Evolutionary conservation across 1,284 basidiomycete species (phyloP), one percentile per base, ranked within the genome.

Genomic region (Boletellus deceptivus): DNA sequence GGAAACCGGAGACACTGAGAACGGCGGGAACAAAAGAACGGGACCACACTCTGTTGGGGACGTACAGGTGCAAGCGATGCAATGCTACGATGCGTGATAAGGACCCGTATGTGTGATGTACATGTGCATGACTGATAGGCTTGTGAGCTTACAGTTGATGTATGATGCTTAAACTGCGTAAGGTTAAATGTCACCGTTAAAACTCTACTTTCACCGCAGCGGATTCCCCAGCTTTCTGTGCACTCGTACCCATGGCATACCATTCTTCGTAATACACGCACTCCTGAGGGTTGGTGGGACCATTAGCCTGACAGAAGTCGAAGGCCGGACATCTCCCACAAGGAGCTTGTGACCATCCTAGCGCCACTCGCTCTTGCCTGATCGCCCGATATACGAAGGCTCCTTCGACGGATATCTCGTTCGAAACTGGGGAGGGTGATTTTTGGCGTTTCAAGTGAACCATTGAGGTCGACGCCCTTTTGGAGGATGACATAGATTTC

Each of bases 321-420:
- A 80, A 79, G 48, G 77, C 75, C 0, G 79, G 78, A 59, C 80
- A 82, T 38, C 70, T 66, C 22, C 75, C 76, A 46, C 79, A 82
- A 4, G 79, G 75, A 1, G 74, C 74, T 55, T 82, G 75, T 29
- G 73, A 76, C 68, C 74, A 76, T 5, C 77, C 77, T 0, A 78
- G 59, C 0, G 65, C 65, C 40, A 73, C 64, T n/a, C 61, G 59
- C 45, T 75, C 71, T 36, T 75, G 73, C 9, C 69, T 71, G 8
- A 75, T 68, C 2, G 78, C 79, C 20, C 79, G 71, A 54, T 80
- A 82, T 16, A 79, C 72, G 27, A 66, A 70, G 3, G 60, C 62
- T 3, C 59, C 60, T 29, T 58, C 61, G 2, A 41, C 25, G 6
- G 50, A 14, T 34, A 55, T 55, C 44, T 68, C 67, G 22, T 56